phyloP scores from a whole-genome alignment of 805 yeast species.

The Saturnispora saitoi region DNA sequence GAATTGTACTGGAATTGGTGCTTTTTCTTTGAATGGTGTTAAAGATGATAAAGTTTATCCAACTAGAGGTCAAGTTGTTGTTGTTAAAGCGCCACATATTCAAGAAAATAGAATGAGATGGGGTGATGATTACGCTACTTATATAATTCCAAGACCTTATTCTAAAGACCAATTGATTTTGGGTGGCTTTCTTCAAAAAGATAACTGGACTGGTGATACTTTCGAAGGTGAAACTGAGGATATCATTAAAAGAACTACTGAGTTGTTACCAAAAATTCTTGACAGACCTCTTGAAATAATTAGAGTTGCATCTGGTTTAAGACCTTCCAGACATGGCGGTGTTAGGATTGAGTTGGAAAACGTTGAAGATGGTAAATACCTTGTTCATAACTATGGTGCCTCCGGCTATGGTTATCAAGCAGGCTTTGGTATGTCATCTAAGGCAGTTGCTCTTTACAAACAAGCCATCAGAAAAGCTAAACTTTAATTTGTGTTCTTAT shows the following conservation, averaged over 20 bases:
- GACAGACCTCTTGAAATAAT: constrained; percentile 40
- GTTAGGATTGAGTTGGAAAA: constrained; percentile 55
- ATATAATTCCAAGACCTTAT: constrained; percentile 63
- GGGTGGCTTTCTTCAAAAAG: constrained; percentile 67
- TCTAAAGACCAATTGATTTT: constrained; percentile 59
- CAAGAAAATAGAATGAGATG: constrained; percentile 49
- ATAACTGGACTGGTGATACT: constrained; percentile 55
- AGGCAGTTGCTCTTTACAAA: constrained; percentile 34
- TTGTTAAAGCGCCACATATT: constrained; percentile 62
- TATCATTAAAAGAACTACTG: constrained; percentile 50
- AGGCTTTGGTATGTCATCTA: constrained; percentile 50
- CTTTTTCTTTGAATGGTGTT: constrained; percentile 55
- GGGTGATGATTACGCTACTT: constrained; percentile 57
- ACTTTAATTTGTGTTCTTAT: neutral
- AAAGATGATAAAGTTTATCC: constrained; percentile 56
- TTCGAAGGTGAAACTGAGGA: constrained; percentile 49
- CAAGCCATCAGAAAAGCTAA: constrained; percentile 11
- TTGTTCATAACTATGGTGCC: constrained; percentile 69
- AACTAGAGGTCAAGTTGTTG: constrained; percentile 73
- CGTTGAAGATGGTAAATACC: constrained; percentile 30
- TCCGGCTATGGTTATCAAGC: constrained; percentile 61
- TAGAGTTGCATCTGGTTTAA: constrained; percentile 61
- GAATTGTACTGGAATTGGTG: constrained; percentile 75
- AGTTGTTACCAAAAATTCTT: constrained; percentile 41
- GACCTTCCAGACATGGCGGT: constrained; percentile 75